A percentile compares a stretch with the other conserved stretches of the same genome.
Evolutionary conservation across 768 basidiomycete genomes (phyloP).

Genomic region (Suillus discolor): DNA sequence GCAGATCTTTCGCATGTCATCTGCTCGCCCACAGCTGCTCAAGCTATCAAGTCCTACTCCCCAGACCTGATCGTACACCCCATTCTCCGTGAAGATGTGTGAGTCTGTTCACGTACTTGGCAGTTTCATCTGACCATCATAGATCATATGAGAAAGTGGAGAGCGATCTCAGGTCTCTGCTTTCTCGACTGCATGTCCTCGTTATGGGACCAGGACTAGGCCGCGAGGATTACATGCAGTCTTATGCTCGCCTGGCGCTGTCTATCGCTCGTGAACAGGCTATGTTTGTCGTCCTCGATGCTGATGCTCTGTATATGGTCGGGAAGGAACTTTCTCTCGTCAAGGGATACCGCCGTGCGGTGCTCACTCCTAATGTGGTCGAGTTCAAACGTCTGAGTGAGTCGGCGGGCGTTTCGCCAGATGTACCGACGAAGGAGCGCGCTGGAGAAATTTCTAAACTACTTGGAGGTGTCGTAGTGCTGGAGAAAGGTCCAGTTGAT

Average conservation of each 20-base stretch:
- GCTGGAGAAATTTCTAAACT: slow-evolving; percentile 72
- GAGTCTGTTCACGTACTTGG: slow-evolving; percentile 26
- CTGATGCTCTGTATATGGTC: slow-evolving; percentile 87
- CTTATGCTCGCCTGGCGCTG: slow-evolving; percentile 76
- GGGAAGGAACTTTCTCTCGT: slow-evolving; percentile 75
- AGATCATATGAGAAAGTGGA: slow-evolving; percentile 54
- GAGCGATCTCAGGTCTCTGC: slow-evolving; percentile 61
- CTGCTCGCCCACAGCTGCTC: slow-evolving; percentile 90
- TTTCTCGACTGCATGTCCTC: slow-evolving; percentile 88
- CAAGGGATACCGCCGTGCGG: slow-evolving; percentile 81
- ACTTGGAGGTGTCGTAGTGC: slow-evolving; percentile 86
- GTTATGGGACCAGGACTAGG: slow-evolving; percentile 95
- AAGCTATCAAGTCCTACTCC: slow-evolving; percentile 95
- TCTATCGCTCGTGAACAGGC: slow-evolving; percentile 68
- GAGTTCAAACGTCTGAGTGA: slow-evolving; percentile 89
- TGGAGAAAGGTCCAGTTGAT: slow-evolving; percentile 87
- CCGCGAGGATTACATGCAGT: slow-evolving; percentile 88
- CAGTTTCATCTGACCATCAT: not conserved
- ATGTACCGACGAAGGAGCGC: slow-evolving; percentile 51
- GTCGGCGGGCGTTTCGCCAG: slow-evolving; percentile 62
- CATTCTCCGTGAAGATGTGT: slow-evolving; percentile 74
- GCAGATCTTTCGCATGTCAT: slow-evolving; percentile 97
- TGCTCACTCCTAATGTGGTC: slow-evolving; percentile 92
- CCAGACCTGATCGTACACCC: slow-evolving; percentile 98
- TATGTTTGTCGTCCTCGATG: slow-evolving; percentile 93